Evolutionary conservation across 169 alveolate genomes (phyloP).

Genomic region (Amoebophrya sp.): DNA sequence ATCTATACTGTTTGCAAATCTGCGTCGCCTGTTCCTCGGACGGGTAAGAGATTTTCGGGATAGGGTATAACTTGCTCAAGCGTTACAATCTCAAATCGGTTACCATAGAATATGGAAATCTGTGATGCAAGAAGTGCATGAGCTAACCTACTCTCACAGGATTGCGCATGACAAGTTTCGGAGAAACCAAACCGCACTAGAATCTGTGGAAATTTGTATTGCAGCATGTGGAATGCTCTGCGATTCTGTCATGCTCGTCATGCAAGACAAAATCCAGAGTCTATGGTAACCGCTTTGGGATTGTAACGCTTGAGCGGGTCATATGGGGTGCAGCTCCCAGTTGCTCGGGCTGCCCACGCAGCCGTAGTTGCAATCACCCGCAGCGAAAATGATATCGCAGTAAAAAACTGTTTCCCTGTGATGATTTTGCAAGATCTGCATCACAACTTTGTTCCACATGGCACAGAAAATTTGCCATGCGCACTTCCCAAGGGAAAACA

Average conservation of each 20-base stretch:
- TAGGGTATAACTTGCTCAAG: too few relatives aligned
- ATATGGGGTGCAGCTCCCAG: conserved; percentile 40
- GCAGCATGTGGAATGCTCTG: not conserved
- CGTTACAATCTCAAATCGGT: too few relatives aligned
- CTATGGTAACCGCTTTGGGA: not conserved
- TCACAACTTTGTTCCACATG: too few relatives aligned
- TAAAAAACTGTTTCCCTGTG: too few relatives aligned
- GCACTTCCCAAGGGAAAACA: too few relatives aligned
- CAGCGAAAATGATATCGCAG: too few relatives aligned
- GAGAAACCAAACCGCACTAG: not conserved
- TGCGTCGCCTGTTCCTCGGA: conserved; percentile 49
- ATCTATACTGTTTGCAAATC: not conserved
- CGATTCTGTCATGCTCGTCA: not conserved
- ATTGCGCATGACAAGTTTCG: too few relatives aligned
- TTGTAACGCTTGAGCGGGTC: not conserved
- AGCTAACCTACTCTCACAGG: too few relatives aligned
- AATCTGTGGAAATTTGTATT: not conserved
- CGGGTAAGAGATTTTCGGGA: conserved; percentile 46
- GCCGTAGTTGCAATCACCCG: conserved; percentile 50
- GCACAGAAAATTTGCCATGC: too few relatives aligned
- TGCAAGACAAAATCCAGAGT: not conserved
- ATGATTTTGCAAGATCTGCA: too few relatives aligned
- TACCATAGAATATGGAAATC: too few relatives aligned
- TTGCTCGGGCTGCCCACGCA: conserved; percentile 35
- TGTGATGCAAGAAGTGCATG: too few relatives aligned